These are phyloP conservation scores for Pichia sp. DNA, from an alignment of 1,139 yeast genomes.

Conservation along the genomic window DNA sequence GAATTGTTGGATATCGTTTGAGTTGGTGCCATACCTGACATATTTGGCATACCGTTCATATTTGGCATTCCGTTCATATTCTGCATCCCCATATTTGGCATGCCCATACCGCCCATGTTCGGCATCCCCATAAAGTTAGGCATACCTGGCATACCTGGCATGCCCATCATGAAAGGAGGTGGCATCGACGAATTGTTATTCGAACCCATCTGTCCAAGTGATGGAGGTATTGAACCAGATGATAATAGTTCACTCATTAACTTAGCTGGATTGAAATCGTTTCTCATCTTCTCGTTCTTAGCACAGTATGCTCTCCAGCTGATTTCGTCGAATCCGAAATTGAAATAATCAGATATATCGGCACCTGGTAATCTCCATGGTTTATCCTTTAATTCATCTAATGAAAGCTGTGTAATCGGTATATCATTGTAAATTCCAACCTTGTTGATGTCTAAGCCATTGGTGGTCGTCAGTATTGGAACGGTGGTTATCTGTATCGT, in stretches of 20 bases:
- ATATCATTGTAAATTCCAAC: constrained; percentile 81
- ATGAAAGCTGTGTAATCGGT: constrained; percentile 80
- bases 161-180: constrained; percentile 33
- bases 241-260: constrained; percentile 42
- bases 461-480: constrained; percentile 27
- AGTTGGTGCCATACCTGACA: neutral
- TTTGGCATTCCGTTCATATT: constrained; percentile 5
- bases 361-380: constrained; percentile 99
- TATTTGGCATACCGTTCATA: constrained; percentile 26
- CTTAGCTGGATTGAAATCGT: constrained; percentile 70
- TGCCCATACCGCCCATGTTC: constrained; percentile 25
- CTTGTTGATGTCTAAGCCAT: constrained; percentile 62
- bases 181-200: constrained; percentile 19
- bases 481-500: constrained; percentile 31
- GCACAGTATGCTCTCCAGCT: constrained; percentile 94
- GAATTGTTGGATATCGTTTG: neutral
- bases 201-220: constrained; percentile 23
- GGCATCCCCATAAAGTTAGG: constrained; percentile 17
- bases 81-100: constrained; percentile 21
- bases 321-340: constrained; percentile 93
- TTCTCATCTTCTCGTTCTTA: constrained; percentile 80
- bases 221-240: constrained; percentile 29
- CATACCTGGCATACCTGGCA: constrained; percentile 34
- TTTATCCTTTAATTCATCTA: constrained; percentile 83
- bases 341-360: constrained; percentile 89